Evolutionary conservation across 2,329 filamentous ascomycete species (phyloP).

Genomic region (Lizonia empirigonia): DNA sequence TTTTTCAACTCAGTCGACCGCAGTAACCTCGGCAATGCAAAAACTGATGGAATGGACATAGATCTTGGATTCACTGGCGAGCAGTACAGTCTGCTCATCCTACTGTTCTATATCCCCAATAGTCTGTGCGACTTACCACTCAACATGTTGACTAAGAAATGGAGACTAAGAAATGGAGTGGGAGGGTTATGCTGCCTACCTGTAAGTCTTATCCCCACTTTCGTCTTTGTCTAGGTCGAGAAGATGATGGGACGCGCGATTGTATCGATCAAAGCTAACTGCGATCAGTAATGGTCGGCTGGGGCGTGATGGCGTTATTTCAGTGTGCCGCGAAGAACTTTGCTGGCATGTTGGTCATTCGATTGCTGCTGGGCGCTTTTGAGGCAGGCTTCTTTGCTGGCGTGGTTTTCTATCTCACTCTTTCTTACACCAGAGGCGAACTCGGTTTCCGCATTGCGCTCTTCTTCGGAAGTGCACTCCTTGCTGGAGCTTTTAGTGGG

Average conservation of each 20-base stretch:
- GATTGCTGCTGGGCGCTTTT: conserved; percentile 55
- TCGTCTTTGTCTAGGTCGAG: neutral
- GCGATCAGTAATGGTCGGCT: conserved; percentile 51
- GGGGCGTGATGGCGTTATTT: conserved; percentile 56
- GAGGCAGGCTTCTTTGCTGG: conserved; percentile 63
- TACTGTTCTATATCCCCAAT: conserved; percentile 60
- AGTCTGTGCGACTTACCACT: conserved; percentile 57
- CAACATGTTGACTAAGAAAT: conserved; percentile 56
- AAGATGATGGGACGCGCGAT: neutral
- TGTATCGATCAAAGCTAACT: neutral
- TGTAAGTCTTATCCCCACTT: conserved; percentile 25
- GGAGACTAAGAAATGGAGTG: conserved; percentile 58
- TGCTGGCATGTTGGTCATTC: conserved; percentile 55
- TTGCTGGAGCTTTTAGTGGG: conserved; percentile 51
- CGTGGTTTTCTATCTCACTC: conserved; percentile 60
- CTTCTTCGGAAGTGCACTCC: conserved; percentile 52
- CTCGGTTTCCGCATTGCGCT: conserved; percentile 54
- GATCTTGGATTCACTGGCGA: conserved; percentile 53
- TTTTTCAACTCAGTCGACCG: conserved; percentile 47
- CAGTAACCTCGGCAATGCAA: conserved; percentile 58
- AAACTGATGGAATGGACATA: conserved; percentile 56
- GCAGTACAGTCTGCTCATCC: conserved; percentile 52
- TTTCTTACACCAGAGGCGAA: conserved; percentile 54
- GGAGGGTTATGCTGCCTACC: conserved; percentile 48
- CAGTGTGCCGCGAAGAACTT: conserved; percentile 59